Evolutionary conservation across 2,329 filamentous ascomycete genomes (phyloP), one percentile per base, ranked within the genome.

Genomic region (Sporothrix brunneoviolacea): DNA sequence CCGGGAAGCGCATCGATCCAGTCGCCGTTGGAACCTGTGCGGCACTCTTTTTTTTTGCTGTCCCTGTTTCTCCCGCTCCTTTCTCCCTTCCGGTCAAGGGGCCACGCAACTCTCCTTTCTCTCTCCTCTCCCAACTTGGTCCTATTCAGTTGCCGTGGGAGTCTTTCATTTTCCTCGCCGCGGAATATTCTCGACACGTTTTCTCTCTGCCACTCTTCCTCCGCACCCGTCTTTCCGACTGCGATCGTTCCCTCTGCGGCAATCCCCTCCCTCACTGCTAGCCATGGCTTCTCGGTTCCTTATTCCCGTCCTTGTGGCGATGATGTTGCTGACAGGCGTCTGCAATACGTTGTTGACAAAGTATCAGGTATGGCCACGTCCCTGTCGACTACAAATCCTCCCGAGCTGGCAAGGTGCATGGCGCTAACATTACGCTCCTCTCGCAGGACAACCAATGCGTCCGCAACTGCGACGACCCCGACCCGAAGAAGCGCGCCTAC

Each of bases 301-400:
- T 50, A 80, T 97, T 54, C 90, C 90, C 33, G 79, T 96, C 63
- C 76, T 97, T 56, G 89, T 97, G 68, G 85, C 77, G 61, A 94
- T 96, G 88, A 97, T 97, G 91, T 76, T 97, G 64, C 71, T 95
- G 64, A 96, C 91, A 21, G 91, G 91, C 56, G 90, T 95, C 55
- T 95, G 90, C 76, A 98, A 98, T 68, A 98, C 93, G 2, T 80
- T 98, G 55, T 76, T 98, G 62, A 96, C 91, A 60, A 98, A 98
- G 66, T 96, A 91, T 64, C 91, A 97, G 74, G 90, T 91, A 68
- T 54, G 72, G 64, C 2, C 8, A 6, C 18, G 13, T 10, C 33
- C 8, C 22, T 38, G n/a, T 28, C n/a, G 12, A 2, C 3, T 7
- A 12, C 16, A 12, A 21, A 22, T 35, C 35, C n/a, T n/a, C n/a